These are phyloP conservation scores for Staphylotrichum tortipilum DNA, from an alignment of 495 filamentous ascomycete genomes.

Conservation along the genomic window DNA sequence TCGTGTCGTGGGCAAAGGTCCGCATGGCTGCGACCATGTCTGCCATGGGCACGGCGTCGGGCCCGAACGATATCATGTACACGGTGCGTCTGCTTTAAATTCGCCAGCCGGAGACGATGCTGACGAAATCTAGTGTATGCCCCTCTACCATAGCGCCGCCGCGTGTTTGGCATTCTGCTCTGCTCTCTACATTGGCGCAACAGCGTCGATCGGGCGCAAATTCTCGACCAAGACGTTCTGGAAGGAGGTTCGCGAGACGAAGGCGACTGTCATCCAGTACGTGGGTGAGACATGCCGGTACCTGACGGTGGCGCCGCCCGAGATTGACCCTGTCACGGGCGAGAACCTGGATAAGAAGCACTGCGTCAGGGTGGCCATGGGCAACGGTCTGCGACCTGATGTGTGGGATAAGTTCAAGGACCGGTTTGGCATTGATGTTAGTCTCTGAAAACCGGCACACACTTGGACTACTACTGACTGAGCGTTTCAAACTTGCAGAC, in stretches of 20 bases:
- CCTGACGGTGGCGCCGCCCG: conserved; percentile 62
- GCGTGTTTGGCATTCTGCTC: conserved; percentile 56
- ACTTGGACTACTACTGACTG: too few species aligned
- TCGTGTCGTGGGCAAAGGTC: conserved; percentile 68
- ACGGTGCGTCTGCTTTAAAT: conserved; percentile 45
- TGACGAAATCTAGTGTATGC: conserved; percentile 92
- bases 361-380: conserved; percentile 66
- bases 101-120: too few species aligned
- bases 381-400: conserved; percentile 86
- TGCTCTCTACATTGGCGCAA: conserved; percentile 48
- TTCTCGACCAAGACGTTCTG: conserved; percentile 82
- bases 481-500: too few species aligned
- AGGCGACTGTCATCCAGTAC: conserved; percentile 83
- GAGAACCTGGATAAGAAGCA: conserved; percentile 70
- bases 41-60: conserved; percentile 45
- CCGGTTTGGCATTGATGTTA: conserved; percentile 65
- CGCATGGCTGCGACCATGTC: conserved; percentile 46
- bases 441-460: background rate
- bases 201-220: conserved; percentile 64
- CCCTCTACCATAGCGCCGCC: conserved; percentile 84
- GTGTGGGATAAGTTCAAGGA: conserved; percentile 82
- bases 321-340: conserved; percentile 54
- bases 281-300: conserved; percentile 94
- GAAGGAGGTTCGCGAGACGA: conserved; percentile 59
- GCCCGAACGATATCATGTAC: conserved; percentile 60